Percentiles rank a stretch among this genome's conserved stretches.
phyloP scores from a whole-genome alignment of 192 early-diverging fungal species.

The Rhizoclosmatium globosum region DNA sequence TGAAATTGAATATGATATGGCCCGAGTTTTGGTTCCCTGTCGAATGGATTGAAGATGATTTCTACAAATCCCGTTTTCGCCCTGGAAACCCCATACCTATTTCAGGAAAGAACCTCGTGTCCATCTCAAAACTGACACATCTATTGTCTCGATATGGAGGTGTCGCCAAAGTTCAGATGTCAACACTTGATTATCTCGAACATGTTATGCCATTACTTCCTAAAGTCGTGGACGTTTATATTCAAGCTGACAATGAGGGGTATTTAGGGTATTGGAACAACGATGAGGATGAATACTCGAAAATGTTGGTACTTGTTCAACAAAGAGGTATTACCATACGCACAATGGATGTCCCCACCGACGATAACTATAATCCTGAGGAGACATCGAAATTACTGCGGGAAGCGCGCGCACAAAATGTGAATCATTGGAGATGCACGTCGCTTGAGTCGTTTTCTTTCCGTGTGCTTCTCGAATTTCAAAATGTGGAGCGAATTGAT shows the following conservation, averaged over 20 bases:
- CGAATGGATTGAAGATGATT: neutral
- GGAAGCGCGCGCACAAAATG: neutral
- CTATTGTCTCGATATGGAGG: constrained; percentile 1
- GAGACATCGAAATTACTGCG: neutral
- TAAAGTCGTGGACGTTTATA: neutral
- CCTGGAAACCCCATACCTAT: neutral
- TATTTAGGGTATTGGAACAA: neutral
- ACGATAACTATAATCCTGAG: neutral
- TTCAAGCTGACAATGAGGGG: neutral
- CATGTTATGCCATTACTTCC: neutral
- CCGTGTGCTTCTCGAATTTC: neutral
- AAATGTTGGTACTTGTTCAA: neutral
- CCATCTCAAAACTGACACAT: neutral
- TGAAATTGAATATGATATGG: neutral
- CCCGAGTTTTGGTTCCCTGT: constrained; percentile 12
- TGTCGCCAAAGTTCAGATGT: neutral
- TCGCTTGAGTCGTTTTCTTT: neutral
- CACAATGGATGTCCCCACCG: neutral
- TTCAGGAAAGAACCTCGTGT: neutral
- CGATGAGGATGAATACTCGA: neutral
- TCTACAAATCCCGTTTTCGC: neutral
- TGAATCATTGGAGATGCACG: neutral
- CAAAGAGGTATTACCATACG: neutral
- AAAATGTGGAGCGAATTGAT: neutral
- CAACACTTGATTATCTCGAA: neutral